Base-by-base conservation (phyloP, 192 early-diverging fungal species). In the Coemansia sp. region DNA sequence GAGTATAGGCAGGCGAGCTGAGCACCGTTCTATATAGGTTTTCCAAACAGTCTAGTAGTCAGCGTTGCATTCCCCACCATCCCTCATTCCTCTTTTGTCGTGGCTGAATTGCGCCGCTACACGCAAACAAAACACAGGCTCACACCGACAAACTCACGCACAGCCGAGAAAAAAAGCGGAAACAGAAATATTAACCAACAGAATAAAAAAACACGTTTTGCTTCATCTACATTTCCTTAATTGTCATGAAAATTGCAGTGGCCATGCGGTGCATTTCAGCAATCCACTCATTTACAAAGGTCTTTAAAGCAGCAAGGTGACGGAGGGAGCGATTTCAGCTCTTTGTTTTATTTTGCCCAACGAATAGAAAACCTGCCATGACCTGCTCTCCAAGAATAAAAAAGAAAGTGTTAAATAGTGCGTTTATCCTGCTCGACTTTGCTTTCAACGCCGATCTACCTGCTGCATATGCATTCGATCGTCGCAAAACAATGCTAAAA, bases 41-140 rank as follows among this genome's bases (percentile, higher is more conserved):
- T 56, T 56, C 55, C n/a, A 56, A 6, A 32, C 55, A 5, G 4
- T 5, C 30, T 32, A 32, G 16, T 5, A 33, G 55, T 28, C 55
- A 16, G 31, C 11, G 7, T 32, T 56, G 55, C 55, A 56, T 29
- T 56, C 31, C 55, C 55, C 55, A 32, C 32, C 17, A 22, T 56
- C 55, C 55, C 55, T 56, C 55, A 56, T 56, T 56, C 29, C 55
- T 56, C 55, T 56, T 33, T 45, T 56, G 5, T 31, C 31, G 55
- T 33, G 55, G 55, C 55, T 56, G 30, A 4, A 56, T 56, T 56
- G 20, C 55, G 30, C 55, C 55, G 30, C 55, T 56, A 56, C 29
- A 56, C 55, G 55, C 55, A 56, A 56, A 56, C 14, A 29, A 56
- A 56, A 56, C 42, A 16, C 17, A 16, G 17, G 42, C 42, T 16